Conservation (phyloP, 1,139 yeast genomes). For the Hyphopichia khmerensis region DNA sequence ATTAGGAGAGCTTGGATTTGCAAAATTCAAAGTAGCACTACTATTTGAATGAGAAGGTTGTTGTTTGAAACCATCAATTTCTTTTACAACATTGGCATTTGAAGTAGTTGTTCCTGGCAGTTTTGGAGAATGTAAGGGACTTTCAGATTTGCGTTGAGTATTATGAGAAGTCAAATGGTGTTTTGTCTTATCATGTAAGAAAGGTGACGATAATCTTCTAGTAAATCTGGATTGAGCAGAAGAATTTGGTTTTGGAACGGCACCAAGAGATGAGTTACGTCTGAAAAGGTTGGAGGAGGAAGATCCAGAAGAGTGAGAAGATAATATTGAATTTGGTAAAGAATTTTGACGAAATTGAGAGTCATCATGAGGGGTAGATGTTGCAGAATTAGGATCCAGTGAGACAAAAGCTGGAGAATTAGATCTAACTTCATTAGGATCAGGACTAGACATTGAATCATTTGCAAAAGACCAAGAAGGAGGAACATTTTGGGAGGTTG, state of each 20-base stretch:
- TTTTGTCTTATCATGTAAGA: conserved; percentile 9
- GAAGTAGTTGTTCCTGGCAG: neutral
- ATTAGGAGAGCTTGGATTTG: neutral
- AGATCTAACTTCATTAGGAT: too few species aligned
- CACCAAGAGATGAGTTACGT: conserved; percentile 12
- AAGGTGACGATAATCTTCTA: conserved; percentile 14
- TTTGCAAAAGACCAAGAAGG: too few species aligned
- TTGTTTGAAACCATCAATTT: conserved; percentile 1
- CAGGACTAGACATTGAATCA: too few species aligned
- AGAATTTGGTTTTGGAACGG: conserved; percentile 3
- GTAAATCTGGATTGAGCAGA: conserved; percentile 9
- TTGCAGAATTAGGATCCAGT: neutral
- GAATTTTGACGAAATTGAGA: neutral
- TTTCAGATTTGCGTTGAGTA: neutral
- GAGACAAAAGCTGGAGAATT: too few species aligned
- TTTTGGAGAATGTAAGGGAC: conserved; percentile 1
- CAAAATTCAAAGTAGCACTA: neutral
- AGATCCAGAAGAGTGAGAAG: conserved; percentile 4
- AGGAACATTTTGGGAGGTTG: neutral
- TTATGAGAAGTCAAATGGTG: neutral
- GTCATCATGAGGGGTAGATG: neutral
- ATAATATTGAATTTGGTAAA: neutral
- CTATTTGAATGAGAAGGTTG: neutral
- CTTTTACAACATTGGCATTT: neutral
- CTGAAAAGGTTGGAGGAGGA: conserved; percentile 5